Evolutionary conservation across 495 filamentous ascomycete genomes (phyloP), one percentile per base, ranked within the genome.

Genomic region (Aspergillus affinis): DNA sequence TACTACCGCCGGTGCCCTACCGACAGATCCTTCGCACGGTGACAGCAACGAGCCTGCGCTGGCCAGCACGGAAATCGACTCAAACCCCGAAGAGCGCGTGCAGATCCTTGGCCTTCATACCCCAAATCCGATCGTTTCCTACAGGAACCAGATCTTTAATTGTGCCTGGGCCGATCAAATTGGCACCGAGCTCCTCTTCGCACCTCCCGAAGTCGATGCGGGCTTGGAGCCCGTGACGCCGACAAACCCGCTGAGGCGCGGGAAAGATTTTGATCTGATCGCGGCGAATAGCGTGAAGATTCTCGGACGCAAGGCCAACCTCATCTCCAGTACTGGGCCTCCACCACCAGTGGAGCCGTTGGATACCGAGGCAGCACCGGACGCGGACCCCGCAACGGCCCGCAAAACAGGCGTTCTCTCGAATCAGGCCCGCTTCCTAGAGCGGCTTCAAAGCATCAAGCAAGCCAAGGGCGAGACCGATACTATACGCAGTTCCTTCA

Each of bases 41-140:
- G 59, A 68, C 19, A 55, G 51, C n/a, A 62, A 64, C 30, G 58
- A 65, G 21, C 18, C 65, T 12, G 54, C 70, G 19, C 61, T 71
- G 50, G 68, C 66, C 32, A 64, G 57, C 27, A 55, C 69, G 20
- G 73, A 76, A 26, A 29, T 59, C 17, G 66, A 68, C 50, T 57
- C 55, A 18, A 54, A 64, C 15, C 30, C 67, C 48, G 50, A 68
- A 71, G 66, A 78, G 63, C 61, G 73, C 73, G 85, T 97, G n/a
- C 90, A 96, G 62, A 86, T 97, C 49, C 78, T 92, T 17, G 91
- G 88, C 48, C 81, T 96, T 4, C 89, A 95, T 69, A 86, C 86
- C 67, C 30, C 63, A 65, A 77, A 89, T 60, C 92, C 92, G 0
- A 72, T 95, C 30, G 75, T 94, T 50, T 85, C 86, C 4, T 92